Conservation (phyloP, 148 eudicot species). For the Nepenthes gracilis region DNA sequence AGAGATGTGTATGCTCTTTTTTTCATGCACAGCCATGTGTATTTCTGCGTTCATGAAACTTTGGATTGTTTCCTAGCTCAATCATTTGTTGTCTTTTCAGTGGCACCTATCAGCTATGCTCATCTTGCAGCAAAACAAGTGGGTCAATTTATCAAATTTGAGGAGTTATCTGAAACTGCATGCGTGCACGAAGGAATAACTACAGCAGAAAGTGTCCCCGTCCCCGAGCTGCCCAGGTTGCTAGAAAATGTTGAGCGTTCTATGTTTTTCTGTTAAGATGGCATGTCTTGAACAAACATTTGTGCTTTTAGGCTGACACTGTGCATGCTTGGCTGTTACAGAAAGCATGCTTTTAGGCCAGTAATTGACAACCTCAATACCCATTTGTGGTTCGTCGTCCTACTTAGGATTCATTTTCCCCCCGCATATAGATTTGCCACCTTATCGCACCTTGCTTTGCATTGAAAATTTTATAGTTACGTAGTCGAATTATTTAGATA, state of each 20-base stretch:
- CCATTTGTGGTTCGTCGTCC: no score
- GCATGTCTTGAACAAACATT: neutral
- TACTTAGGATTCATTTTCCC: no score
- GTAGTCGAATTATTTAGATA: no score
- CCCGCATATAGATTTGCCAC: no score
- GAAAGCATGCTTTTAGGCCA: no score
- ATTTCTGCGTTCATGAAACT: conserved; percentile 6
- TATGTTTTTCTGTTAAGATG: conserved; percentile 32
- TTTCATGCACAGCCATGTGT: neutral
- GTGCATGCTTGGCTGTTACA: no score
- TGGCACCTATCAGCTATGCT: conserved; percentile 81
- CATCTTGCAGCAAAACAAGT: conserved; percentile 29
- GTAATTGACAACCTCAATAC: no score
- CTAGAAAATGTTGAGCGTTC: conserved; percentile 18
- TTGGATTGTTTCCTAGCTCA: neutral
- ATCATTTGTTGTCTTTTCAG: conserved; percentile 22
- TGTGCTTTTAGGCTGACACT: no score
- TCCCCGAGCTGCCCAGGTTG: conserved; percentile 26
- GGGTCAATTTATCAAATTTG: conserved; percentile 24
- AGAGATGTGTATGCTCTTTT: neutral
- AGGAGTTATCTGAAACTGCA: conserved; percentile 14
- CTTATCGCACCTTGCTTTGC: no score
- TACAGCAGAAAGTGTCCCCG: conserved; percentile 9
- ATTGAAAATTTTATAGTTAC: no score
- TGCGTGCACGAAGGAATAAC: conserved; percentile 14